Percentiles rank a stretch among this genome's conserved stretches.
Evolutionary conservation across 805 yeast species (phyloP).

Genomic region (Tetrapisispora pingtungensis): DNA sequence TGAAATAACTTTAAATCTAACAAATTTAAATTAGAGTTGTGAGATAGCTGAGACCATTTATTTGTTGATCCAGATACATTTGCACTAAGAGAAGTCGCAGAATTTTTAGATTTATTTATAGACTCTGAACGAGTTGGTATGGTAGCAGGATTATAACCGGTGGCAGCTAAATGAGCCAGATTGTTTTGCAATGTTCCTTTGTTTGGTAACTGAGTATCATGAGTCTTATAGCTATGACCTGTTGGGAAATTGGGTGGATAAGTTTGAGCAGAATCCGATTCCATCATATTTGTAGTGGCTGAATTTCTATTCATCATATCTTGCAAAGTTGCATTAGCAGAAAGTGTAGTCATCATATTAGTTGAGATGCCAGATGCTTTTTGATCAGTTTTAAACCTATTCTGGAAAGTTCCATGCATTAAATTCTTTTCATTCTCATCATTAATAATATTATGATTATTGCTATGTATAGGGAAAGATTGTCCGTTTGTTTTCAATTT

Average conservation of each 20-base stretch:
- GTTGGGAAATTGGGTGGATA: conserved; percentile 1
- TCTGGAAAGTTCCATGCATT: neutral
- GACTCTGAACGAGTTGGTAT: neutral
- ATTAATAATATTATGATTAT: neutral
- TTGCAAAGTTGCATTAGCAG: neutral
- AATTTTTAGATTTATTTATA: neutral
- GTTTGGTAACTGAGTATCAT: neutral
- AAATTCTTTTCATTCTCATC: neutral
- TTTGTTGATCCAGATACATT: neutral
- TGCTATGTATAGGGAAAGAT: neutral
- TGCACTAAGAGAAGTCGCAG: neutral
- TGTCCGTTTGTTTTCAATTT: neutral
- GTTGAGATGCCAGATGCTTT: neutral
- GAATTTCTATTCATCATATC: neutral
- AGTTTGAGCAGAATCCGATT: conserved; percentile 1
- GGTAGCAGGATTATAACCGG: neutral
- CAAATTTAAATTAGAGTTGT: conserved; percentile 43
- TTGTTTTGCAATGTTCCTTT: neutral
- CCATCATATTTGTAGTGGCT: neutral
- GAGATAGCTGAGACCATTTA: conserved; percentile 16
- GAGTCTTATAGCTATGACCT: neutral
- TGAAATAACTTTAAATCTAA: conserved; percentile 74
- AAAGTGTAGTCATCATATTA: neutral
- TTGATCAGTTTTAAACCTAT: neutral
- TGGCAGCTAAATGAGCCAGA: neutral